Conservation (phyloP, 164 flowering plant species). For the Macadamia integrifolia region DNA sequence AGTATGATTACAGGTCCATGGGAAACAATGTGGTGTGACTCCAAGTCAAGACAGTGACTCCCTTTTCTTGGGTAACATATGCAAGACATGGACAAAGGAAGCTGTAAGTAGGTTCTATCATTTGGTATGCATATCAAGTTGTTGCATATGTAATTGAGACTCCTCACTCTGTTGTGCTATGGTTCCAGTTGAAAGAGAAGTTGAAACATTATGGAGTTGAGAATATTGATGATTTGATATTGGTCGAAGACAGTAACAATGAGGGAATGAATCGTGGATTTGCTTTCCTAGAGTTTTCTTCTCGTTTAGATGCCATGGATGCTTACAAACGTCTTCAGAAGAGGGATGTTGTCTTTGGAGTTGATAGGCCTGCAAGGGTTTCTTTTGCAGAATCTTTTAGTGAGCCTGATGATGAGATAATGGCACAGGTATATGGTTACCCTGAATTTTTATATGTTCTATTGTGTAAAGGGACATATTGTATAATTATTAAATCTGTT, state of each 20-base stretch:
- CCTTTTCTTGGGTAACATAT: conserved; percentile 84
- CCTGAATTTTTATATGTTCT: background rate
- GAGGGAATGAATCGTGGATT: conserved; percentile 63
- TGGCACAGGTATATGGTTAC: conserved; percentile 69
- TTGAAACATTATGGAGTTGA: conserved; percentile 57
- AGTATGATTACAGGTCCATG: conserved; percentile 56
- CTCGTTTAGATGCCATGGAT: conserved; percentile 72
- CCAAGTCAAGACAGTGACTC: conserved; percentile 98
- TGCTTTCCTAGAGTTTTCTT: conserved; percentile 66
- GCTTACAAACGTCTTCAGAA: conserved; percentile 85
- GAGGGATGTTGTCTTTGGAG: conserved; percentile 81
- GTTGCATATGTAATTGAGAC: background rate
- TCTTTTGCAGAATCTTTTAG: conserved; percentile 94
- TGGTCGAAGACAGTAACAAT: conserved; percentile 57
- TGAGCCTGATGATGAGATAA: conserved; percentile 91
- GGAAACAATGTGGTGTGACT: conserved; percentile 92
- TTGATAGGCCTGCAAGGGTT: conserved; percentile 86
- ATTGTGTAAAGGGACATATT: background rate
- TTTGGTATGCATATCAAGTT: conserved; percentile 6
- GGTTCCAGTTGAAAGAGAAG: conserved; percentile 64
- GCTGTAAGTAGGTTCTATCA: conserved; percentile 56
- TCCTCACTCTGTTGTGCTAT: conserved; percentile 18
- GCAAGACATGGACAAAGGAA: conserved; percentile 96
- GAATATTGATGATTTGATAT: conserved; percentile 53
- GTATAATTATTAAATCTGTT: too few species aligned